Evolutionary conservation across 2,329 filamentous ascomycete species (phyloP), one percentile per base, ranked within the genome.

Genomic region (Trichoderma breve): DNA sequence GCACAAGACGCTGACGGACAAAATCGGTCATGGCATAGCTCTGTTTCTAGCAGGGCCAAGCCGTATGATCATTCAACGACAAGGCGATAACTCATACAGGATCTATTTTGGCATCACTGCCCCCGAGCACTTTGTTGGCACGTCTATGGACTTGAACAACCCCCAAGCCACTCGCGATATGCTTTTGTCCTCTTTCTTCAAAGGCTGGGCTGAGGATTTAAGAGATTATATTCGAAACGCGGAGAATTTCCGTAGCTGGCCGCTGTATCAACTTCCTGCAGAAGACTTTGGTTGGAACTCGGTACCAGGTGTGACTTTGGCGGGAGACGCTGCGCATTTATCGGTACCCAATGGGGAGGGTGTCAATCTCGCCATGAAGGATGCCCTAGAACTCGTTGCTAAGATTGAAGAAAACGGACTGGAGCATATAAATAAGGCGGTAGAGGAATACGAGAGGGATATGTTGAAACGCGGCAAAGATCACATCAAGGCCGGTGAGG

Each of bases 41-140:
- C 36, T 63, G 26, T 63, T 63, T 30, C 60, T 63, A 24, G 60
- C 60, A 63, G 60, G 60, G 60, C 60, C 60, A 63, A 63, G 34
- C 60, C 60, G 60, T 63, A 63, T 63, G 60, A 63, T 63, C 60
- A 63, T 63, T 63, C 60, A 63, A 63, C 60, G 60, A 43, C 60
- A 63, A 63, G 60, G 60, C 34, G 60, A 63, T 43, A 43, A 63
- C 36, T 63, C 60, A 30, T 63, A 63, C 60, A 63, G 60, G 15
- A 63, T 63, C 60, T 63, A 63, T 63, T 63, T 63, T 63, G 60
- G 60, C 60, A 63, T 63, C 34, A 63, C 34, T 63, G 36, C 60
- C 60, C 60, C 60, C 15, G 60, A 63, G 34, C 60, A 63, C 34
- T 63, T 63, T 63, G 60, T 63, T n/a, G 60, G 60, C 60, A 63